phyloP scores from a whole-genome alignment of 805 yeast species.

The Wickerhamiella parazyma region DNA sequence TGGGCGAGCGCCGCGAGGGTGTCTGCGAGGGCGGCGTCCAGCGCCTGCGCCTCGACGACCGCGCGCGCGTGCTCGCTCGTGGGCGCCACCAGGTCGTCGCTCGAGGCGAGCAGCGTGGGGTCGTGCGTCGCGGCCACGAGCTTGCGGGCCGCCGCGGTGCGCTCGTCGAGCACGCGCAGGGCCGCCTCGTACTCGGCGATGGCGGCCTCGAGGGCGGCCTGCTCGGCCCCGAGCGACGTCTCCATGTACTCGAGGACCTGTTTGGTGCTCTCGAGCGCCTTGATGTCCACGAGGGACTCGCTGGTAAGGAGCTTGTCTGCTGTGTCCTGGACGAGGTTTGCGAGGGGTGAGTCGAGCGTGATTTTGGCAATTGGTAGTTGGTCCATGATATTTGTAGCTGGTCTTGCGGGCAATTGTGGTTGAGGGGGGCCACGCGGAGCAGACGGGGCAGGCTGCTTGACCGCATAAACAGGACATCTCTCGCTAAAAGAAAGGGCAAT shows the following conservation, averaged over 20 bases:
- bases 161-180: conserved; percentile 21
- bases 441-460: conserved; percentile 12
- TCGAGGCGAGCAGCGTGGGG: conserved; percentile 19
- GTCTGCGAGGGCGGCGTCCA: conserved; percentile 60
- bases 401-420: conserved; percentile 2
- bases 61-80: conserved; percentile 46
- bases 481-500: conserved; percentile 28
- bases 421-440: neutral
- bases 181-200: conserved; percentile 23
- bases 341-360: conserved; percentile 30
- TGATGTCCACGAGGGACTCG: conserved; percentile 19
- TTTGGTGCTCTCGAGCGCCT: conserved; percentile 25
- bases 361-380: conserved; percentile 14
- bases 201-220: conserved; percentile 20
- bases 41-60: conserved; percentile 47
- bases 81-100: conserved; percentile 35
- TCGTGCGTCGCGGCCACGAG: conserved; percentile 1
- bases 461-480: conserved; percentile 35
- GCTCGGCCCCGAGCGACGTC: conserved; percentile 28
- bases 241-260: conserved; percentile 27
- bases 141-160: conserved; percentile 25
- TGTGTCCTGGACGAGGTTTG: conserved; percentile 18
- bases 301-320: conserved; percentile 19
- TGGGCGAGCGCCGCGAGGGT: conserved; percentile 45
- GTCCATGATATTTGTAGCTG: conserved; percentile 9